phyloP scores from a whole-genome alignment of 164 flowering plant species.

The Vitis vinifera region DNA sequence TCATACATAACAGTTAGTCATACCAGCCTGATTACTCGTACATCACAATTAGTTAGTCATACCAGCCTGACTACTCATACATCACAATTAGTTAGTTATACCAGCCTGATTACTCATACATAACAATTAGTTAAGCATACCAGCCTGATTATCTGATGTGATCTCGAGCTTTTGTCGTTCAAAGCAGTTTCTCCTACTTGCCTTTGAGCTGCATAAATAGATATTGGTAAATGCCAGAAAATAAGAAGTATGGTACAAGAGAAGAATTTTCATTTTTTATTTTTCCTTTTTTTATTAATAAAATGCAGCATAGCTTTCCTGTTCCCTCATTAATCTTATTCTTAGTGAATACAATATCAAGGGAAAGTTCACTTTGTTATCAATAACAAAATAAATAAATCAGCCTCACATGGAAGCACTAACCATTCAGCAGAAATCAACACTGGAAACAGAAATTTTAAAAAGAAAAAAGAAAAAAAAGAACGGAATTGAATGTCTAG shows the following conservation, averaged over 20 bases:
- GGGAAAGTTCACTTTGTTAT: neutral
- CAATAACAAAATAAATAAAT: neutral
- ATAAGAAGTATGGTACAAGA: neutral
- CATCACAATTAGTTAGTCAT: no score
- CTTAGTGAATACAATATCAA: neutral
- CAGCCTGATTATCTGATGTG: slow-evolving; percentile 79
- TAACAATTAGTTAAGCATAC: slow-evolving; percentile 21
- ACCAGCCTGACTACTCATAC: no score
- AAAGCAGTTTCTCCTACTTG: slow-evolving; percentile 77
- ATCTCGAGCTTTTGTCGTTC: slow-evolving; percentile 78
- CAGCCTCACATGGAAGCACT: neutral
- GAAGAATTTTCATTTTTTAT: no score
- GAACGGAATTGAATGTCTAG: neutral
- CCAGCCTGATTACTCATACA: no score
- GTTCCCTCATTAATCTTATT: no score
- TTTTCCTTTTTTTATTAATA: no score
- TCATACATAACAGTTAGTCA: no score
- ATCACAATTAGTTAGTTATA: no score
- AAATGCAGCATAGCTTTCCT: no score
- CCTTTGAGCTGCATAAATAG: slow-evolving; percentile 57
- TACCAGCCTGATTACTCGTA: no score
- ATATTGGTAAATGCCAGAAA: neutral
- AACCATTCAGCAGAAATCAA: neutral
- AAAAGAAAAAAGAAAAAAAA: neutral
- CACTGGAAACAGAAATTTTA: neutral